phyloP scores from a whole-genome alignment of 768 basidiomycete genomes.

The Mycena rebaudengoi region DNA sequence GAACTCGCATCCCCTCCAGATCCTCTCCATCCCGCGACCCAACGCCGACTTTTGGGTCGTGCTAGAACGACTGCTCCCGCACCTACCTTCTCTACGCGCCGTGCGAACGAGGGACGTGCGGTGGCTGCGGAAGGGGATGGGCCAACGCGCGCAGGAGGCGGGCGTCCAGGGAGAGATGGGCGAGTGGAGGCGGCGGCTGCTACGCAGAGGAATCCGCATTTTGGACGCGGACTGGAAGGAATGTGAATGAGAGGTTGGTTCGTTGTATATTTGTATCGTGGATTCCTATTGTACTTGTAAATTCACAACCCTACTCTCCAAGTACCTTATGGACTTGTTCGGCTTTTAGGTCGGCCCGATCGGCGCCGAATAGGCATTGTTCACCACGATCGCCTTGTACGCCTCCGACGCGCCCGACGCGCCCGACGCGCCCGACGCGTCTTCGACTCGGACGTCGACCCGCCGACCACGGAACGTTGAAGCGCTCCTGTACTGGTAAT shows the following conservation, averaged over 20 bases:
- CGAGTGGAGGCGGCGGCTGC: constrained; percentile 73
- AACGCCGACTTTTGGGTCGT: constrained; percentile 62
- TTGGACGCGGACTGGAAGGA: constrained; percentile 80
- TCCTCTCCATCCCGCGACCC: constrained; percentile 82
- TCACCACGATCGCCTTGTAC: no score
- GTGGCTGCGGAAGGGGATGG: constrained; percentile 78
- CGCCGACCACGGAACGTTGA: no score
- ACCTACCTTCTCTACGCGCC: constrained; percentile 62
- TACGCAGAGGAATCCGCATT: constrained; percentile 63
- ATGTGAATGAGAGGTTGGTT: constrained; percentile 37
- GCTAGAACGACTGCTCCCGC: constrained; percentile 63
- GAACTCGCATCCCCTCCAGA: constrained; percentile 56
- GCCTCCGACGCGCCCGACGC: no score
- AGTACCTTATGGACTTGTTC: not conserved
- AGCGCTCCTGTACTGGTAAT: no score
- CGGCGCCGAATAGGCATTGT: no score
- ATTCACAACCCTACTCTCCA: not conserved
- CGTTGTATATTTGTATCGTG: not conserved
- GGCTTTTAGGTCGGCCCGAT: no score
- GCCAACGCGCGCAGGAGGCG: constrained; percentile 68
- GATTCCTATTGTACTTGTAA: not conserved
- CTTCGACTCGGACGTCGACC: no score
- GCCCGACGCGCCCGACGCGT: no score
- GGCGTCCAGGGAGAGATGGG: constrained; percentile 86
- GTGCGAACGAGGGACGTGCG: constrained; percentile 73